A percentile compares a stretch with the other conserved stretches of the same genome.
These are phyloP conservation scores for Colletotrichum incanum DNA, from an alignment of 2,329 filamentous ascomycete genomes.

Conservation along the genomic window DNA sequence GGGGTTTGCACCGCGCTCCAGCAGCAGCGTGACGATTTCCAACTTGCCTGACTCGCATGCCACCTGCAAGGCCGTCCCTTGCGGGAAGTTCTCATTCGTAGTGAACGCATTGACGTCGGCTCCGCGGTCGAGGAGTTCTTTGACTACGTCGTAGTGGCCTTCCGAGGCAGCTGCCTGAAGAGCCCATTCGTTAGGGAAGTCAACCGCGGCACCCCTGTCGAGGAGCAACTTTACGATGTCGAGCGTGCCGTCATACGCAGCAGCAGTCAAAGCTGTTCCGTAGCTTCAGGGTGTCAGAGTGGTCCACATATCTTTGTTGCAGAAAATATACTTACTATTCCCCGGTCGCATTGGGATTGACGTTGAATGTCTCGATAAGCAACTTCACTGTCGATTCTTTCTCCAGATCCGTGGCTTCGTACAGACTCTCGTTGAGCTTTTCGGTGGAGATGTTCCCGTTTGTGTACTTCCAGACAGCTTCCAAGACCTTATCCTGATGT, in stretches of 20 bases:
- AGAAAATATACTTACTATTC: slow-evolving; percentile 51
- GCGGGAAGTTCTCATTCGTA: slow-evolving; percentile 38
- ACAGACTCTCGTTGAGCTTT: slow-evolving; percentile 54
- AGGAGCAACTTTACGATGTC: slow-evolving; percentile 37
- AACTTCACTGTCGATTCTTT: slow-evolving; percentile 56
- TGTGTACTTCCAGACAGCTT: slow-evolving; percentile 56
- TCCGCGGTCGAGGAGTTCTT: slow-evolving; percentile 53
- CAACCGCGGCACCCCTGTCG: slow-evolving; percentile 43
- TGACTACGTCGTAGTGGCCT: slow-evolving; percentile 54
- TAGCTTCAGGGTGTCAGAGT: slow-evolving; percentile 47
- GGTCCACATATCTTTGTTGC: background rate
- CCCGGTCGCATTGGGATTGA: slow-evolving; percentile 57
- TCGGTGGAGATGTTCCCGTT: slow-evolving; percentile 51
- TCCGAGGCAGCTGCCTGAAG: slow-evolving; percentile 56
- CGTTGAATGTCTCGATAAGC: slow-evolving; percentile 53
- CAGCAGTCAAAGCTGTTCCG: slow-evolving; percentile 56
- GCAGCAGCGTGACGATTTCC: slow-evolving; percentile 56
- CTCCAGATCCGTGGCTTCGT: slow-evolving; percentile 58
- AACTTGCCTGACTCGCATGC: slow-evolving; percentile 54
- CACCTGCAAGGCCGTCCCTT: slow-evolving; percentile 57
- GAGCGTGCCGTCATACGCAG: slow-evolving; percentile 56
- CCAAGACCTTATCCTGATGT: slow-evolving; percentile 54
- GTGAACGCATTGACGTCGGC: slow-evolving; percentile 46
- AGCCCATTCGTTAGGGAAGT: slow-evolving; percentile 55
- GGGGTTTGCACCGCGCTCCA: slow-evolving; percentile 56